phyloP scores from a whole-genome alignment of 2,329 filamentous ascomycete genomes.

The Neophaeococcomyces mojaviensis region DNA sequence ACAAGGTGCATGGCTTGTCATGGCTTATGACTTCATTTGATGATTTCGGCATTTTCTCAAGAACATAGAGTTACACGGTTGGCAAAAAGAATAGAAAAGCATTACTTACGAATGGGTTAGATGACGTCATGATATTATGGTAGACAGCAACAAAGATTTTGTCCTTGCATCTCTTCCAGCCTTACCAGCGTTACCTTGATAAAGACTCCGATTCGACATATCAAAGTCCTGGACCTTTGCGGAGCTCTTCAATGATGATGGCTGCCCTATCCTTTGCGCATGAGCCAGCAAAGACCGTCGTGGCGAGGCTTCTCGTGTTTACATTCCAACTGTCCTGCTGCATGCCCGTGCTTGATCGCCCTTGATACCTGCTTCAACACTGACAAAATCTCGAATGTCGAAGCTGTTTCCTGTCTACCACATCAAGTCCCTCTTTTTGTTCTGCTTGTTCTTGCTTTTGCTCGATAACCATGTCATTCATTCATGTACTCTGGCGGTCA shows the following conservation, averaged over 20 bases:
- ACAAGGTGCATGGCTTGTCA: conserved; percentile 36
- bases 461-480: conserved; percentile 1
- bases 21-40: conserved; percentile 12
- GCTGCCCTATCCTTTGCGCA: too few relatives aligned
- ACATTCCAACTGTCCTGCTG: too few relatives aligned
- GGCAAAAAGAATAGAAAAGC: background rate
- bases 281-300: too few relatives aligned
- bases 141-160: too few relatives aligned
- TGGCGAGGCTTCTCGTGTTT: too few relatives aligned
- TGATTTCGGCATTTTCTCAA: conserved; percentile 8
- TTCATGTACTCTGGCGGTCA: conserved; percentile 1
- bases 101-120: background rate
- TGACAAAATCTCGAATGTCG: background rate
- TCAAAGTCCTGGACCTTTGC: too few relatives aligned
- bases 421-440: conserved; percentile 1
- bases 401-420: background rate
- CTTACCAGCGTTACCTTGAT: too few relatives aligned
- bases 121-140: too few relatives aligned
- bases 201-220: too few relatives aligned
- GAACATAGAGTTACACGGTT: too few relatives aligned
- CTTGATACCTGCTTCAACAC: background rate
- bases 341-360: background rate
- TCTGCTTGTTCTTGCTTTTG: background rate
- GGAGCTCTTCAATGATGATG: too few relatives aligned
- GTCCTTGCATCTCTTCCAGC: too few relatives aligned